Evolutionary conservation across 2,329 filamentous ascomycete genomes (phyloP).

Genomic region (Cadophora sp.): DNA sequence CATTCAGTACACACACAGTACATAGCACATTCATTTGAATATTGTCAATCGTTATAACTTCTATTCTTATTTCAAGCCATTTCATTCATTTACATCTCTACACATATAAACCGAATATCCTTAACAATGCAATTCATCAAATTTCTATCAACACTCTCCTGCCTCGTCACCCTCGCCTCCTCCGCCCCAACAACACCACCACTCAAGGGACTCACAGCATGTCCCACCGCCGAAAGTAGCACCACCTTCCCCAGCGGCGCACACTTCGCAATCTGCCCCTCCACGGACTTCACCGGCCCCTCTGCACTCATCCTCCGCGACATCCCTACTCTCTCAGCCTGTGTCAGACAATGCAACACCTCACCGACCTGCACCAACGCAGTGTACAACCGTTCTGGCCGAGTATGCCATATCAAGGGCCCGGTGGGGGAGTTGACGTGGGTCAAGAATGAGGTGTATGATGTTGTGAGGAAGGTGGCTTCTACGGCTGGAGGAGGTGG

Average conservation of each 20-base stretch:
- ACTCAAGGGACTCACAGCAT: not conserved
- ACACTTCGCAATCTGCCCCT: not conserved
- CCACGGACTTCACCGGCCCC: slow-evolving; percentile 1
- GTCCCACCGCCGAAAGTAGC: not conserved
- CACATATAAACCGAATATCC: not conserved
- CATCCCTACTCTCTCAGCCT: not conserved
- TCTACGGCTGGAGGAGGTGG: not conserved
- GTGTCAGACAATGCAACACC: not conserved
- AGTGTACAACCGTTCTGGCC: not conserved
- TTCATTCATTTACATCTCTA: not conserved
- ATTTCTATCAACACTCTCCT: not conserved
- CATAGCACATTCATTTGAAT: not conserved
- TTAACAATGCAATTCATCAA: not conserved
- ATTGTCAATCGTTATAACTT: not conserved
- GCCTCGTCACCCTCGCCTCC: not conserved
- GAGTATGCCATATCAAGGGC: slow-evolving; percentile 5
- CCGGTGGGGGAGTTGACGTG: not conserved
- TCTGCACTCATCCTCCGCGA: not conserved
- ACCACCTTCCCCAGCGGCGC: not conserved
- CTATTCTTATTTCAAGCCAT: not conserved
- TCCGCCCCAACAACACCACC: not conserved
- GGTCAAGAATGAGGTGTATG: not conserved
- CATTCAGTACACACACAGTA: not conserved
- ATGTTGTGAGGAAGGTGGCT: not conserved
- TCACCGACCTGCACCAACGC: not conserved